These are phyloP conservation scores for Oleoguttula mirabilis DNA, from an alignment of 495 filamentous ascomycete genomes.

Conservation along the genomic window DNA sequence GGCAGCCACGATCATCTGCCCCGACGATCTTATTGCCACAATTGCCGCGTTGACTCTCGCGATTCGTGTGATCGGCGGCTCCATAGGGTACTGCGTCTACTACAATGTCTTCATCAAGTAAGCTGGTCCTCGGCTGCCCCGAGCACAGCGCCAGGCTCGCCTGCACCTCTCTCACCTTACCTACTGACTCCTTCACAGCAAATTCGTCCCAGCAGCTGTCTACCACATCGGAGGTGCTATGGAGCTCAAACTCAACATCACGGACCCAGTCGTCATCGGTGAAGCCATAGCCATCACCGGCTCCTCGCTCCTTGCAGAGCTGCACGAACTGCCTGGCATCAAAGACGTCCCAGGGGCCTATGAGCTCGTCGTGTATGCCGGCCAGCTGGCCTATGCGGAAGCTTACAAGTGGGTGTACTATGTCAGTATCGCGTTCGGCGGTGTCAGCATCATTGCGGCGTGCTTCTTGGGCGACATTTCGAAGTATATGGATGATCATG, in stretches of 20 bases:
- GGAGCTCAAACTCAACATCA: constrained; percentile 42
- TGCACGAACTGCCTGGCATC: constrained; percentile 46
- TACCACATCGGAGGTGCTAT: constrained; percentile 45
- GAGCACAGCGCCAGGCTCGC: too few species aligned
- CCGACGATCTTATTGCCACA: constrained; percentile 61
- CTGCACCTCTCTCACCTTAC: too few species aligned
- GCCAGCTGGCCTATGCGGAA: constrained; percentile 49
- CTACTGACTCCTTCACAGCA: too few species aligned
- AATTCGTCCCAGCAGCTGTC: constrained; percentile 28
- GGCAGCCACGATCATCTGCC: constrained; percentile 53
- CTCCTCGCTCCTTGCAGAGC: constrained; percentile 40
- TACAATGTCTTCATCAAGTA: constrained; percentile 23
- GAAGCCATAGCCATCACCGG: constrained; percentile 47
- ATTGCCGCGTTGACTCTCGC: constrained; percentile 46
- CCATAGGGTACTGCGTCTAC: constrained; percentile 24
- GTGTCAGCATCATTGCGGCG: constrained; percentile 48
- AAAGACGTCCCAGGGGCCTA: constrained; percentile 41
- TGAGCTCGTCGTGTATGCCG: constrained; percentile 47
- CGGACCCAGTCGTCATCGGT: constrained; percentile 29
- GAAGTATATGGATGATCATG: constrained; percentile 57
- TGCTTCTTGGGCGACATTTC: constrained; percentile 51
- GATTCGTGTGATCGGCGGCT: constrained; percentile 25
- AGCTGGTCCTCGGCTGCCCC: not conserved
- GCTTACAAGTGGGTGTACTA: constrained; percentile 59
- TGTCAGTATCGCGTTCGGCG: constrained; percentile 56